A percentile compares a stretch with the other conserved stretches of the same genome.
Conservation (phyloP, 306 rosid genomes). For the Prunus davidiana region DNA sequence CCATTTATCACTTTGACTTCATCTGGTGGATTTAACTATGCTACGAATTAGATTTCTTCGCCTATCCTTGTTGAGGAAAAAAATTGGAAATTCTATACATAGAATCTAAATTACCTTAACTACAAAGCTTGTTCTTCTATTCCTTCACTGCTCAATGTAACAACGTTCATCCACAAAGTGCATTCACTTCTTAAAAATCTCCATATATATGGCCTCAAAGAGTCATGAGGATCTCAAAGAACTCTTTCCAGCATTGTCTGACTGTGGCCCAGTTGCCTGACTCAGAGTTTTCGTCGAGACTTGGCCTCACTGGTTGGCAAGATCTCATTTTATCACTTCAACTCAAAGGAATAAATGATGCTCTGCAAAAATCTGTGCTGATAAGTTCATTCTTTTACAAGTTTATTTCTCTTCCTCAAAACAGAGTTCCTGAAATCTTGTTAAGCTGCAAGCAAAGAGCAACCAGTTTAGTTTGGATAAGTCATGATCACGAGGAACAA, state of each 20-base stretch:
- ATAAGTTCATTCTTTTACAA: background rate
- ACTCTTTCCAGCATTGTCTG: background rate
- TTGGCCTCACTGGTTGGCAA: slow-evolving; percentile 5
- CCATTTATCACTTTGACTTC: too few species aligned
- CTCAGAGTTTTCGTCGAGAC: too few species aligned
- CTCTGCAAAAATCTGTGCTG: slow-evolving; percentile 3
- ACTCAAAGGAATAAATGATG: background rate
- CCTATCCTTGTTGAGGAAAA: background rate
- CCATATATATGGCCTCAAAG: too few species aligned
- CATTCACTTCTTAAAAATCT: background rate
- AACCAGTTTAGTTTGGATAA: slow-evolving; percentile 1
- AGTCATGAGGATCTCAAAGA: background rate
- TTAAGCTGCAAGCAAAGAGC: slow-evolving; percentile 47
- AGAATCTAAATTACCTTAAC: background rate
- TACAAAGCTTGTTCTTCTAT: background rate
- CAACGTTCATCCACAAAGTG: too few species aligned
- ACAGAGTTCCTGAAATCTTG: slow-evolving; percentile 55
- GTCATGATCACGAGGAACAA: background rate
- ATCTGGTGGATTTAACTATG: too few species aligned
- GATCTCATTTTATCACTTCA: background rate
- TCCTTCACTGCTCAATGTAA: background rate
- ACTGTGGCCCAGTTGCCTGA: too few species aligned
- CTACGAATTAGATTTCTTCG: background rate
- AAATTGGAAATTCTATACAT: background rate
- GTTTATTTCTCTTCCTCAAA: slow-evolving; percentile 24